These are phyloP conservation scores for Candida ipomoeae DNA, from an alignment of 805 yeast species.

Conservation along the genomic window DNA sequence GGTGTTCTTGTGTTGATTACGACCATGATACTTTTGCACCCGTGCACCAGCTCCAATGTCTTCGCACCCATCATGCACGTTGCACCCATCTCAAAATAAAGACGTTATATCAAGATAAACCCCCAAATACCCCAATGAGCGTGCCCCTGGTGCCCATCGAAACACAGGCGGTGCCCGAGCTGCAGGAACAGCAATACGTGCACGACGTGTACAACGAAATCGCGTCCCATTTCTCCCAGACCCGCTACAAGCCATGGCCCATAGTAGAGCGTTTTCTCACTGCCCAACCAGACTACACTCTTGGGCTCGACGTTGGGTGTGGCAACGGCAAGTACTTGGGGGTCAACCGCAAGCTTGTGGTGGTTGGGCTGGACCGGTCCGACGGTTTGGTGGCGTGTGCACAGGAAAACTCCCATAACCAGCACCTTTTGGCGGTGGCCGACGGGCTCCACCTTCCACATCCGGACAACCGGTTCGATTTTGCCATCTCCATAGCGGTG, in stretches of 20 bases:
- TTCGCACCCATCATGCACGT: not conserved
- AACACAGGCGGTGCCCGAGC: conserved; percentile 38
- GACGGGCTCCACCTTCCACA: conserved; percentile 66
- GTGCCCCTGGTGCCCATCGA: conserved; percentile 31
- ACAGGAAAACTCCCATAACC: conserved; percentile 29
- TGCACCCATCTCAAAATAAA: not conserved
- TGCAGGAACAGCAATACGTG: conserved; percentile 72
- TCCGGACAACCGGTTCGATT: conserved; percentile 48
- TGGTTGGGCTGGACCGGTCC: conserved; percentile 75
- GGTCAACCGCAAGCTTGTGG: conserved; percentile 61
- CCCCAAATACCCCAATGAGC: conserved; percentile 18
- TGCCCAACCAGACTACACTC: conserved; percentile 44
- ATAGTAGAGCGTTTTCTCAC: conserved; percentile 71
- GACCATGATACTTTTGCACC: too few relatives aligned
- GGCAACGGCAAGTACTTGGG: conserved; percentile 92
- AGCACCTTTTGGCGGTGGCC: conserved; percentile 62
- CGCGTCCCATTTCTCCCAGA: conserved; percentile 88
- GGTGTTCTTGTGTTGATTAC: too few relatives aligned
- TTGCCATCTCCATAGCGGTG: conserved; percentile 93
- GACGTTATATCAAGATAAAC: too few relatives aligned
- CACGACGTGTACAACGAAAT: conserved; percentile 92
- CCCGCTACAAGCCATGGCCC: conserved; percentile 98
- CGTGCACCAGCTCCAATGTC: not conserved
- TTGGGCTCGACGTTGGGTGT: conserved; percentile 94
- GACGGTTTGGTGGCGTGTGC: conserved; percentile 68